A percentile compares a stretch with the other conserved stretches of the same genome.
These are phyloP conservation scores for Fusarium torreyae DNA, from an alignment of 2,329 filamentous ascomycete species.

Conservation along the genomic window DNA sequence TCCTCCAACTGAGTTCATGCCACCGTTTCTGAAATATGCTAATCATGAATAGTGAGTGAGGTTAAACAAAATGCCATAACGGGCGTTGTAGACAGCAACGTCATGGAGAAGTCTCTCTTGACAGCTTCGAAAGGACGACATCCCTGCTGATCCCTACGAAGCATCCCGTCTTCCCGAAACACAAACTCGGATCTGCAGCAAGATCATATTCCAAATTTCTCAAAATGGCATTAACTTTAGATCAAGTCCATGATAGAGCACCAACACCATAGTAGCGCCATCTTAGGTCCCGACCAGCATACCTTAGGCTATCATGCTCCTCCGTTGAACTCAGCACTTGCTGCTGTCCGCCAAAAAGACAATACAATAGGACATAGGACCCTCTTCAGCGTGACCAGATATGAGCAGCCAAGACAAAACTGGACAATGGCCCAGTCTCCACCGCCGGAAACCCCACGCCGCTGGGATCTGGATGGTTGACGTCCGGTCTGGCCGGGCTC, in stretches of 20 bases:
- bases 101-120: neutral
- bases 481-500: conserved; percentile 27
- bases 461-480: conserved; percentile 26
- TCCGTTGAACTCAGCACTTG: conserved; percentile 23
- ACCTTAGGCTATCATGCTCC: conserved; percentile 6
- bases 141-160: conserved; percentile 11
- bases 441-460: conserved; percentile 5
- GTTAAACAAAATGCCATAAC: neutral
- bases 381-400: neutral
- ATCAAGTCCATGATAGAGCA: conserved; percentile 11
- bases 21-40: neutral
- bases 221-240: neutral
- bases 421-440: neutral
- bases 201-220: conserved; percentile 34
- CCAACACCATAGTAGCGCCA: conserved; percentile 10
- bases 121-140: conserved; percentile 10
- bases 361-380: neutral
- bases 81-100: neutral
- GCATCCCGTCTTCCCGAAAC: conserved; percentile 22
- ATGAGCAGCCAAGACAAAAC: neutral
- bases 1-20: neutral
- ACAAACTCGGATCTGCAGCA: conserved; percentile 20
- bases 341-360: conserved; percentile 11
- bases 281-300: conserved; percentile 2
- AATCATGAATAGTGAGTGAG: neutral